Conservation (phyloP, 371 early-diverging fungal species). For the Polyrhizophydium stewartii region DNA sequence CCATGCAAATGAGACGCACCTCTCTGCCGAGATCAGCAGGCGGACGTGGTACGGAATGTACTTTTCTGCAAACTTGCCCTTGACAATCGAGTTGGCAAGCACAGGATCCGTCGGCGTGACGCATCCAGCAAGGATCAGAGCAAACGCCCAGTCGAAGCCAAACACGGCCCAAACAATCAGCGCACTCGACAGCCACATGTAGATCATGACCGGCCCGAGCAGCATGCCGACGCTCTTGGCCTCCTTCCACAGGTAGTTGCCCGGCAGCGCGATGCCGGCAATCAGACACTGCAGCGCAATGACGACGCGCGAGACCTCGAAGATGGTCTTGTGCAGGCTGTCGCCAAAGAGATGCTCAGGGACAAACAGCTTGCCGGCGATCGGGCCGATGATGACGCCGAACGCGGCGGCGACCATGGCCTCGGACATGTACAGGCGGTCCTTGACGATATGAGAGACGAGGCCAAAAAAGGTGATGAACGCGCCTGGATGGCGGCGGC, state of each 20-base stretch:
- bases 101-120: constrained; percentile 97
- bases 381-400: constrained; percentile 83
- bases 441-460: constrained; percentile 88
- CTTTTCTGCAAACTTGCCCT: constrained; percentile 90
- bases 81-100: constrained; percentile 87
- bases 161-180: constrained; percentile 64
- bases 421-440: constrained; percentile 86
- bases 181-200: constrained; percentile 83
- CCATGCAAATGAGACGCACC: constrained; percentile 1
- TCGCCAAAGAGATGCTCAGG: constrained; percentile 17
- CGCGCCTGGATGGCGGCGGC: constrained; percentile 72
- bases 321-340: constrained; percentile 40
- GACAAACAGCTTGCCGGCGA: constrained; percentile 48
- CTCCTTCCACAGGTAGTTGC: constrained; percentile 15
- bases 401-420: constrained; percentile 81
- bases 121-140: constrained; percentile 79
- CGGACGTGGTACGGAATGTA: constrained; percentile 79
- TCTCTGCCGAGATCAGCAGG: constrained; percentile 37
- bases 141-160: constrained; percentile 53
- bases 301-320: constrained; percentile 65
- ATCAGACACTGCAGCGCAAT: constrained; percentile 88
- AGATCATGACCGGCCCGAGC: constrained; percentile 77
- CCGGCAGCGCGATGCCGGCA: constrained; percentile 75
- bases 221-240: constrained; percentile 49
- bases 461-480: constrained; percentile 85